Base-by-base conservation (phyloP, 176 grass and related monocot species). In the Oryza australiensis region DNA sequence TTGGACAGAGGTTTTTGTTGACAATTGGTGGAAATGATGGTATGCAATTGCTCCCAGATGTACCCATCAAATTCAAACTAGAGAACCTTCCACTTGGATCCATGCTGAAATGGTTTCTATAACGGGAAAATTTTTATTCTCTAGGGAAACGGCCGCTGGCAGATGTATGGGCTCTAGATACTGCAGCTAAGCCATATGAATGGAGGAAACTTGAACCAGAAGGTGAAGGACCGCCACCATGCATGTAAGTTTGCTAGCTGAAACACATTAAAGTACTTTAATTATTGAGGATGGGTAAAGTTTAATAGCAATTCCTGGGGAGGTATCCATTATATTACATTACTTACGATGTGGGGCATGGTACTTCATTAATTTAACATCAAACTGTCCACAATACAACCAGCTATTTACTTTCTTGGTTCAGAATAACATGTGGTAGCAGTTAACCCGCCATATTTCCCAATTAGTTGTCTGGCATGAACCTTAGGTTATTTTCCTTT, bases 171-270 rank as follows among this genome's bases (percentile, higher is more conserved):
- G 93, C 97, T 37, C 97, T 99, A 74, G 97, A 99, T 75, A 99
- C 97, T 18, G 97, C 97, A 67, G 97, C 97, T 66, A 99, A 99
- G 77, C 97, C 97, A 82, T 99, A 99, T 37, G 93, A 99, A 82
- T 99, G 97, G 97, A 91, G 97, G 71, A 99, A 99, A 89, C 91
- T 99, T 84, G 97, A 99, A 87, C 97, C 97, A 16, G 97, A 99
- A 89, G 97, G 97, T 72, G 97, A 99, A 87, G 97, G 93, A 43
- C 97, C 97, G 13, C 97, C 97, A 27, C 97, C 97, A 75, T 99
- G 97, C 97, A 99, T 99, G 97, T 99, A 91, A 96, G 91, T 93
- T 67, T 65, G 62, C 30, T 53, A 80, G 59, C 11, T 29, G 55
- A 49, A 65, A 80, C 0, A 30, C 55, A 60, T 20, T 64, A 26